Percentiles rank a stretch among this genome's conserved stretches.
phyloP scores from a whole-genome alignment of 2,329 filamentous ascomycete genomes.

The Parascedosporium putredinis region DNA sequence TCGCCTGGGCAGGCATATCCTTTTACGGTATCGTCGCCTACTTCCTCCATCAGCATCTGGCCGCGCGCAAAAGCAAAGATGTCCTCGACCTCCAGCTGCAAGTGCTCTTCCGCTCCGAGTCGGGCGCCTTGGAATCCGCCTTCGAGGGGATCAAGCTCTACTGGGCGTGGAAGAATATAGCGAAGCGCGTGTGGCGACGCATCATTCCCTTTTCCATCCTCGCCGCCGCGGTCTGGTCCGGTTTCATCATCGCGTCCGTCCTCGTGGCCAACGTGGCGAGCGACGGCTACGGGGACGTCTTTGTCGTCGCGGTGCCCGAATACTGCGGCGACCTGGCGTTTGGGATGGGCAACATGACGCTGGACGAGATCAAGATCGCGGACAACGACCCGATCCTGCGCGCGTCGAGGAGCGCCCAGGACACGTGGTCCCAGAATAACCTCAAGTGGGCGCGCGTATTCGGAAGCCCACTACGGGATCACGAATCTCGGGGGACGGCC shows the following conservation, averaged over 20 bases:
- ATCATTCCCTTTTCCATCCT: neutral
- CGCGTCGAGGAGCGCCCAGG: neutral
- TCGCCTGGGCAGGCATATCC: neutral
- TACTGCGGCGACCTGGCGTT: neutral
- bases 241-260: neutral
- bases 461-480: neutral
- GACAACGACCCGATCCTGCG: neutral
- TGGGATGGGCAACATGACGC: neutral
- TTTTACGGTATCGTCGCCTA: neutral
- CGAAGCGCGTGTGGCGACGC: neutral
- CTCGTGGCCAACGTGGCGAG: neutral
- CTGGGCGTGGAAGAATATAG: neutral
- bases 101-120: slow-evolving; percentile 1
- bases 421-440: neutral
- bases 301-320: neutral
- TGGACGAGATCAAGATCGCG: neutral
- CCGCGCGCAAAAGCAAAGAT: neutral
- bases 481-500: neutral
- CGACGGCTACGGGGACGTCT: neutral
- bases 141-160: neutral
- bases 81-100: neutral
- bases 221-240: neutral
- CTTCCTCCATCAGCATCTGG: neutral
- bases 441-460: slow-evolving; percentile 1
- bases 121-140: neutral